phyloP scores from a whole-genome alignment of 306 rosid species.

The Trichosanthes truncata region DNA sequence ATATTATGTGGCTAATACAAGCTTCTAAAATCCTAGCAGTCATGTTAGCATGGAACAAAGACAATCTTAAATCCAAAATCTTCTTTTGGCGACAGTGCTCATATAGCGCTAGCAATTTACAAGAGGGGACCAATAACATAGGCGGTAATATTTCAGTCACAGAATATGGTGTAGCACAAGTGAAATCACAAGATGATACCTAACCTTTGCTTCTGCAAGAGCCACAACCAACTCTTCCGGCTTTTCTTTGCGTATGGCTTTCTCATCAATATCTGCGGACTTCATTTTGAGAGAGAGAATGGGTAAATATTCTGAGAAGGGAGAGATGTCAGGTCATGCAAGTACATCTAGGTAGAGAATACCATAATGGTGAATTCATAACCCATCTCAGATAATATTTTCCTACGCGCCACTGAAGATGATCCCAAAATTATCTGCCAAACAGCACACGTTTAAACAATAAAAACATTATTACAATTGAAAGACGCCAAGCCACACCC shows the following conservation, averaged over 20 bases:
- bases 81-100: background rate
- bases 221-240: constrained; percentile 89
- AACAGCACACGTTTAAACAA: background rate
- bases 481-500: background rate
- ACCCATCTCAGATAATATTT: constrained; percentile 18
- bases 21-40: background rate
- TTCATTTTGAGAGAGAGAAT: constrained; percentile 10
- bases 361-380: constrained; percentile 20
- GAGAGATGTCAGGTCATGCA: background rate
- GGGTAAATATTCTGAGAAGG: background rate
- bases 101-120: background rate
- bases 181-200: background rate
- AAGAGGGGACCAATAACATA: background rate
- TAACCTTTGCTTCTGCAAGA: constrained; percentile 88
- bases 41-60: background rate
- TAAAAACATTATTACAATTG: background rate
- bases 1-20: background rate
- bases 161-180: constrained; percentile 7
- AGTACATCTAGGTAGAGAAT: background rate
- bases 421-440: constrained; percentile 21
- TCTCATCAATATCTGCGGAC: constrained; percentile 96
- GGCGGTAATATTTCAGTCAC: background rate
- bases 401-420: constrained; percentile 16
- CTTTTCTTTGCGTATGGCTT: constrained; percentile 65
- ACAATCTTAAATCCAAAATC: background rate